These are phyloP conservation scores for Agrostemma githago DNA, from an alignment of 148 eudicot species.

Conservation along the genomic window DNA sequence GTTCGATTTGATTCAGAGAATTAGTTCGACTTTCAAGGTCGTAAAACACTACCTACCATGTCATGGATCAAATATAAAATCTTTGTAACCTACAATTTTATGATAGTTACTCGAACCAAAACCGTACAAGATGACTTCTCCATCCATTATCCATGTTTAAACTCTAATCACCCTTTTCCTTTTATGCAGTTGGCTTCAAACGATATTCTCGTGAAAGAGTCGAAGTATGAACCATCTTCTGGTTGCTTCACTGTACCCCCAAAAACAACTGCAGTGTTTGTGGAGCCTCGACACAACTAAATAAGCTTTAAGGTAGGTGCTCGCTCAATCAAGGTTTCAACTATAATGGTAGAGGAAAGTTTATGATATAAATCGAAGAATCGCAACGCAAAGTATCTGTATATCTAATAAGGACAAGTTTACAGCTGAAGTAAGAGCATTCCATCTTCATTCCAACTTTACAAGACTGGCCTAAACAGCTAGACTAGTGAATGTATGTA, in stretches of 20 bases:
- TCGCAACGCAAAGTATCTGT: background rate
- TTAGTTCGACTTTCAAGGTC: background rate
- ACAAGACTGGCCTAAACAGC: background rate
- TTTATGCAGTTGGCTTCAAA: constrained; percentile 50
- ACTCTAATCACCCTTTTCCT: background rate
- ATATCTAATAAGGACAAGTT: background rate
- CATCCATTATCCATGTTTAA: background rate
- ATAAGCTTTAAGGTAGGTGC: background rate
- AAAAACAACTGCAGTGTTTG: constrained; percentile 79
- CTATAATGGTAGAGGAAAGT: background rate
- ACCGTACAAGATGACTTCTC: background rate
- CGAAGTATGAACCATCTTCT: constrained; percentile 53
- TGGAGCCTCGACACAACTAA: constrained; percentile 49
- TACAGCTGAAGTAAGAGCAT: background rate
- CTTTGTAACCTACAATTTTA: background rate
- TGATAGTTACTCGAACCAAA: background rate
- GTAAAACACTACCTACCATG: background rate
- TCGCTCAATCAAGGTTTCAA: background rate
- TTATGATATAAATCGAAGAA: background rate
- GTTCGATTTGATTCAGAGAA: background rate
- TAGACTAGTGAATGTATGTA: no score
- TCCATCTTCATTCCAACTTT: background rate
- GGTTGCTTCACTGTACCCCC: constrained; percentile 66
- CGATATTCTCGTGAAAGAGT: constrained; percentile 54
- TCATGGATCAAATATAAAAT: background rate